These are phyloP conservation scores for Diaporthe helianthi DNA, from an alignment of 2,329 filamentous ascomycete species.

Conservation along the genomic window DNA sequence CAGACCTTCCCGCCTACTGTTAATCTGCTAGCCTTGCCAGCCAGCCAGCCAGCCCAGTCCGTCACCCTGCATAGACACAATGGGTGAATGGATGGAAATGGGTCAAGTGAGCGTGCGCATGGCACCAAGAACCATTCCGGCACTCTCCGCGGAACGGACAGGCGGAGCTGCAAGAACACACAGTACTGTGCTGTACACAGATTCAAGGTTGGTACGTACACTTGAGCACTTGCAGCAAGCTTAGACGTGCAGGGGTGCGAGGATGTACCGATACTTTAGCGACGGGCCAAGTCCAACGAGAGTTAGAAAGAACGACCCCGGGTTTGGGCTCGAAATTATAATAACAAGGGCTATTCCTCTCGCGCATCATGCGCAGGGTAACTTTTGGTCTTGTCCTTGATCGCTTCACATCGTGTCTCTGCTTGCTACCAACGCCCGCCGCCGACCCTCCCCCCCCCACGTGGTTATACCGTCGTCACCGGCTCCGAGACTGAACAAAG, in stretches of 20 bases:
- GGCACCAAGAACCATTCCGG: conserved; percentile 1
- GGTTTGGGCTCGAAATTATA: conserved; percentile 19
- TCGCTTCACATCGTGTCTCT: conserved; percentile 5
- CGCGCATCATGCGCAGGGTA: background rate
- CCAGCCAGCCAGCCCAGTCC: conserved; percentile 6
- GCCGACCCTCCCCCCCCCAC: background rate
- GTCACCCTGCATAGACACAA: background rate
- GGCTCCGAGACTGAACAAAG: conserved; percentile 20
- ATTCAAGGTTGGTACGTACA: background rate
- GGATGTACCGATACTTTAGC: conserved; percentile 17
- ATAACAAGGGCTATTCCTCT: conserved; percentile 22
- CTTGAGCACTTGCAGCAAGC: background rate
- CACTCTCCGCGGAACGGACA: conserved; percentile 17
- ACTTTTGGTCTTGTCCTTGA: background rate
- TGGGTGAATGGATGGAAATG: background rate
- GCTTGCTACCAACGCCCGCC: background rate
- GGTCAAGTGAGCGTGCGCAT: conserved; percentile 23
- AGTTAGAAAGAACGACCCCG: background rate
- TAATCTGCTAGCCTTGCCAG: too few relatives aligned
- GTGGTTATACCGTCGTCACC: conserved; percentile 19
- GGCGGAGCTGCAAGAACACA: conserved; percentile 14
- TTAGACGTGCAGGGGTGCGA: conserved; percentile 2
- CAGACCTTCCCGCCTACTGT: background rate
- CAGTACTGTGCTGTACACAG: background rate
- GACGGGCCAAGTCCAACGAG: conserved; percentile 20